Evolutionary conservation across 768 basidiomycete genomes (phyloP).

Genomic region (Candolleomyces efflorescens): DNA sequence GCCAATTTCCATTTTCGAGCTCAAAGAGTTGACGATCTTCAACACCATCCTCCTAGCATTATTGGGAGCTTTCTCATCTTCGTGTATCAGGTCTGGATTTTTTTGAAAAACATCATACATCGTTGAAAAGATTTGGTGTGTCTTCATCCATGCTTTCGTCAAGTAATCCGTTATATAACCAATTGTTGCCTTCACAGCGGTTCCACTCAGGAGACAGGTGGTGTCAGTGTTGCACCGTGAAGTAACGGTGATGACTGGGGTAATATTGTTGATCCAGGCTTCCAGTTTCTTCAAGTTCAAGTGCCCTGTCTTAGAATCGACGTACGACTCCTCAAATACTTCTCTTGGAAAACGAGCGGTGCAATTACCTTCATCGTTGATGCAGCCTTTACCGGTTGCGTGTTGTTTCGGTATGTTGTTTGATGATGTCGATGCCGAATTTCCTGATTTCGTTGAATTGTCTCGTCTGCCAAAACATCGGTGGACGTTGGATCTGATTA

Average conservation of each 20-base stretch:
- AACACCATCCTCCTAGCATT: neutral
- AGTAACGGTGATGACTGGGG: constrained; percentile 22
- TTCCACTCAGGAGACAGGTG: constrained; percentile 18
- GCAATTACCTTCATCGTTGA: neutral
- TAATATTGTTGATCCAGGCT: constrained; percentile 13
- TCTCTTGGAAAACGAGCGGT: neutral
- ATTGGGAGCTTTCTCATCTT: too few relatives aligned
- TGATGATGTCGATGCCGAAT: too few relatives aligned
- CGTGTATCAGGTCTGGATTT: neutral
- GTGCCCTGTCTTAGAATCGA: neutral
- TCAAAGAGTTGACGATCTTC: neutral
- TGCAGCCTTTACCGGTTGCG: neutral
- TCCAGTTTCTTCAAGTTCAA: neutral
- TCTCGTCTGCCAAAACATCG: neutral
- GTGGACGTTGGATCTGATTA: neutral
- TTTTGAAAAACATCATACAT: neutral
- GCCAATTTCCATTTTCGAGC: neutral
- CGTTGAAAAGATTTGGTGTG: neutral
- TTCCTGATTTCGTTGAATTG: too few relatives aligned
- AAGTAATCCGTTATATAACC: constrained; percentile 1
- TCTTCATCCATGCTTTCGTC: neutral
- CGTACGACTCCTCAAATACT: neutral
- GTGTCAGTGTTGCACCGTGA: constrained; percentile 33
- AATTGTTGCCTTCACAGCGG: neutral
- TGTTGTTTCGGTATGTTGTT: neutral